Evolutionary conservation across 129 eudicot genomes (phyloP).

Genomic region (Helianthus annuus): HanXRQr2.0-SUNRISE NC_035446.2:166640887-166641386

Average conservation of each 20-base stretch:
- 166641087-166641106: constrained; percentile 19
- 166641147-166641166: no score
- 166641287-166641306: no score
- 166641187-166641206: no score
- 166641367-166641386: no score
- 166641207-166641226: no score
- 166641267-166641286: no score
- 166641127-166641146: constrained; percentile 3
- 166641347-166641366: no score
- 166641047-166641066: neutral
- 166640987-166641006: constrained; percentile 10
- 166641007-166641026: constrained; percentile 15
- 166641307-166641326: no score
- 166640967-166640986: constrained; percentile 34
- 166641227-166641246: no score
- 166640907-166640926: constrained; percentile 35
- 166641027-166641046: neutral
- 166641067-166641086: neutral
- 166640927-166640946: constrained; percentile 20
- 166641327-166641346: no score
- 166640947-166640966: constrained; percentile 18
- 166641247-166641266: no score
- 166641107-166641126: constrained; percentile 7
- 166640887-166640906: constrained; percentile 30
- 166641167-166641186: no score